phyloP scores from a whole-genome alignment of 73 alveolate genomes.

The Stentor roeselii region DNA sequence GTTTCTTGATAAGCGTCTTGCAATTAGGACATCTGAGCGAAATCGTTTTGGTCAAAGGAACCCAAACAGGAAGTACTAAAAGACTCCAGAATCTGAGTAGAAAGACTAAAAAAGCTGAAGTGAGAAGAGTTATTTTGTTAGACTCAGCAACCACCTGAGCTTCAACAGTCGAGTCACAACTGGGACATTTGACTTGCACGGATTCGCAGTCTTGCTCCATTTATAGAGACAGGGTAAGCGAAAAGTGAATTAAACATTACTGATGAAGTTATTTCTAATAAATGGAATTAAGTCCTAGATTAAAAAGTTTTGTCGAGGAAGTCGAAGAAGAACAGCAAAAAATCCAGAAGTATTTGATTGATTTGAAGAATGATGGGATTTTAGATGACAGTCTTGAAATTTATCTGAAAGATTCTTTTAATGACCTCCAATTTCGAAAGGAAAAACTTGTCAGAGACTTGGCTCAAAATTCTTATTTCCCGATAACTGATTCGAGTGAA shows the following conservation, averaged over 20 bases:
- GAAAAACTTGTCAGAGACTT: background rate
- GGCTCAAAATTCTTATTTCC: too few species aligned
- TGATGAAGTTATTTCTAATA: too few species aligned
- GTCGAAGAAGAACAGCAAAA: background rate
- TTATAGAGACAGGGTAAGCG: too few species aligned
- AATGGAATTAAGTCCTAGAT: background rate
- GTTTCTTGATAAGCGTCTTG: constrained; percentile 32
- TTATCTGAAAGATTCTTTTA: background rate
- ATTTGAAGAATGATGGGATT: background rate
- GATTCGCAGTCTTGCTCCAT: too few species aligned
- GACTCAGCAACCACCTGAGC: constrained; percentile 60
- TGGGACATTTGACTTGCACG: constrained; percentile 2
- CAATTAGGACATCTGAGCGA: constrained; percentile 57
- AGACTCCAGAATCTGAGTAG: constrained; percentile 50
- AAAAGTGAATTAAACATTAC: too few species aligned
- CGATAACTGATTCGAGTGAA: too few species aligned
- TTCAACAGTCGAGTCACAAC: constrained; percentile 48
- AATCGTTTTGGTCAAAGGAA: constrained; percentile 41
- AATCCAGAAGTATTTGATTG: background rate
- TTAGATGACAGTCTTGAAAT: background rate
- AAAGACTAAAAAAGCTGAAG: constrained; percentile 27
- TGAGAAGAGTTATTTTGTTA: constrained; percentile 30
- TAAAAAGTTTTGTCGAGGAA: background rate
- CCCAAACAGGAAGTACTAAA: constrained; percentile 46
- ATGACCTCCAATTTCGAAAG: background rate